Evolutionary conservation across 441 rosid species (phyloP), one percentile per base, ranked within the genome.

Genomic region (Pelargonium myrrhifolium): DNA sequence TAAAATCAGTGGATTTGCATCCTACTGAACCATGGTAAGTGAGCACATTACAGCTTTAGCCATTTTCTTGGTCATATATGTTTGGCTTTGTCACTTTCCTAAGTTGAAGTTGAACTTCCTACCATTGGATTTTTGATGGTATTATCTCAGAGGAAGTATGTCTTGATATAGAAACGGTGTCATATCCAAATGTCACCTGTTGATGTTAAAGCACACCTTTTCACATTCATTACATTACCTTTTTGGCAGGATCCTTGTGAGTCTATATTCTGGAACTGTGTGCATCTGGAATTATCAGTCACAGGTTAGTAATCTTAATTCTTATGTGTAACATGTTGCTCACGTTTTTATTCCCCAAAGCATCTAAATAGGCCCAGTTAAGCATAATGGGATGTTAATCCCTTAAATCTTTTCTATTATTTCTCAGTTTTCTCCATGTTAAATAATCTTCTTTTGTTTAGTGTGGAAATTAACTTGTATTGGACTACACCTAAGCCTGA

Each of bases 1-100:
- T 90, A 14, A 93, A 90, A 69, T 89, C 93, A 28, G 90, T 87
- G 56, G 98, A 89, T 85, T 81, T 90, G 39, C 97, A 90, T 75
- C 93, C 97, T 15, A 85, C 91, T 1, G 87, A 87, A 71, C 97
- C 98, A 89, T 93, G 98, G 98, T 93, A 81, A 76, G 53, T 21
- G 18, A 53, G 20, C 59, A 53, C 21, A 17, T 56, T 56, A 21
- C 28, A 56, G 10, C 11, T 56, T 56, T 21, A 55, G 60, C 60
- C 18, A 55, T 55, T 18, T 49, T 49, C 17, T 49, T 49, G 55
- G 18, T 49, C 18, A 5, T n/a, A 5, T 15, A 49, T 49, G 17
- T n/a, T 12, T 49, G 17, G 18, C 26, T 55, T 39, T 5, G 26
- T 17, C 60, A 55, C 9, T 55, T 35, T 49, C 28, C 24, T 17